Conservation (phyloP, 257 asterid genomes). For the Solanum chaucha region DNA sequence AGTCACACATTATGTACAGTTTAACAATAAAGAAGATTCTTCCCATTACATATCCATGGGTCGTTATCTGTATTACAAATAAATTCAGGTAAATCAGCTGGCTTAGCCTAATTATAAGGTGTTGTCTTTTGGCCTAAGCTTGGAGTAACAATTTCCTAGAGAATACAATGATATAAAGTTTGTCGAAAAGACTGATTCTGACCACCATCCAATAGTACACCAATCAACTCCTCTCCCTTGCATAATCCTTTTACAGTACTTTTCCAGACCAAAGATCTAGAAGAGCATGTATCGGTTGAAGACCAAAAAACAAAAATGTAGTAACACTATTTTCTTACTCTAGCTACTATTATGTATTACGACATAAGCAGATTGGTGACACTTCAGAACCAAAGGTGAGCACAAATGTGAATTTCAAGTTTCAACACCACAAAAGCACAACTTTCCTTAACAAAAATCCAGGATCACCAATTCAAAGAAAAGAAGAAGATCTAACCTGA, state of each 20-base stretch:
- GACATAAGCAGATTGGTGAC: not conserved
- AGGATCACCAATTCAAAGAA: not conserved
- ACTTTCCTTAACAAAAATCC: not conserved
- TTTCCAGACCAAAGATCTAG: not conserved
- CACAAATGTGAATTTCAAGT: not conserved
- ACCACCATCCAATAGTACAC: not conserved
- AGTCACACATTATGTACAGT: not conserved
- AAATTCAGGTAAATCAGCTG: not conserved
- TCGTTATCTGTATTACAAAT: not conserved
- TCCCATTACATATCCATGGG: not conserved
- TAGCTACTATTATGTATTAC: not conserved
- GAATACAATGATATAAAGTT: not conserved
- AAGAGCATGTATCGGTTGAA: not conserved
- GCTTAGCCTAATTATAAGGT: not conserved
- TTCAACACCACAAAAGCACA: not conserved
- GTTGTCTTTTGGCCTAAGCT: not conserved
- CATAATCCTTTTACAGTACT: not conserved
- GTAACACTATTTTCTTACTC: not conserved
- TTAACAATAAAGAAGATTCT: not conserved
- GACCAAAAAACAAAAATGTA: not conserved
- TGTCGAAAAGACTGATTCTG: not conserved
- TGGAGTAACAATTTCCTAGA: not conserved
- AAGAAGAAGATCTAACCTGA: slow-evolving; percentile 38
- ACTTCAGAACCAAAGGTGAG: not conserved
- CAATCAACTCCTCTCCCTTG: not conserved